A percentile compares a stretch with the other conserved stretches of the same genome.
These are phyloP conservation scores for Pestalotiopsis sp. DNA, from an alignment of 2,329 filamentous ascomycete genomes.

Conservation along the genomic window DNA sequence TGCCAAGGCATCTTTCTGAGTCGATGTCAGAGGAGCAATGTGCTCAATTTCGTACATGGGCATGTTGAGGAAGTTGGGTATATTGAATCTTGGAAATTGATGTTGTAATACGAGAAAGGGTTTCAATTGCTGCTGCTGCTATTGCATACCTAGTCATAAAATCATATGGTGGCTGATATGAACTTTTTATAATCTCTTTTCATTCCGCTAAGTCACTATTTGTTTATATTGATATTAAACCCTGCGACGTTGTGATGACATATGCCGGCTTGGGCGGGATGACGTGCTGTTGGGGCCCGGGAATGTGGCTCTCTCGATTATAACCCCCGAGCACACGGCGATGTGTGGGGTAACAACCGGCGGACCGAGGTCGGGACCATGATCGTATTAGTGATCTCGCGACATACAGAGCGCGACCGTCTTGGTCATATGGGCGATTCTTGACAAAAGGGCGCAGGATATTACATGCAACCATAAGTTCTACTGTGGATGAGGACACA, in stretches of 20 bases:
- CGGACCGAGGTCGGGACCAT: not conserved
- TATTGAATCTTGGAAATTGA: not conserved
- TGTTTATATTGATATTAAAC: too few relatives aligned
- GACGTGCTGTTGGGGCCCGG: not conserved
- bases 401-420: not conserved
- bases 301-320: not conserved
- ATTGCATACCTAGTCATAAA: not conserved
- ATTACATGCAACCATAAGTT: not conserved
- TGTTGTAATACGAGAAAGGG: not conserved
- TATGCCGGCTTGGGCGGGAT: not conserved
- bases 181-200: too few relatives aligned
- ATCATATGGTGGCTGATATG: too few relatives aligned
- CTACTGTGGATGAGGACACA: too few relatives aligned
- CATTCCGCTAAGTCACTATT: too few relatives aligned
- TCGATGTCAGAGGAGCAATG: conserved; percentile 28
- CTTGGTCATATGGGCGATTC: not conserved
- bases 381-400: not conserved
- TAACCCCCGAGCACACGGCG: not conserved
- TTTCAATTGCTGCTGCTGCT: not conserved
- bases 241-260: not conserved
- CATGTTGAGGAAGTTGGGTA: conserved; percentile 32
- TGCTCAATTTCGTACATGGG: conserved; percentile 46
- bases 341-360: not conserved
- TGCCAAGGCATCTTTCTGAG: conserved; percentile 41
- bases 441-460: not conserved